Conservation (phyloP, 2,329 filamentous ascomycete species). For the Scytalidium lignicola region DNA sequence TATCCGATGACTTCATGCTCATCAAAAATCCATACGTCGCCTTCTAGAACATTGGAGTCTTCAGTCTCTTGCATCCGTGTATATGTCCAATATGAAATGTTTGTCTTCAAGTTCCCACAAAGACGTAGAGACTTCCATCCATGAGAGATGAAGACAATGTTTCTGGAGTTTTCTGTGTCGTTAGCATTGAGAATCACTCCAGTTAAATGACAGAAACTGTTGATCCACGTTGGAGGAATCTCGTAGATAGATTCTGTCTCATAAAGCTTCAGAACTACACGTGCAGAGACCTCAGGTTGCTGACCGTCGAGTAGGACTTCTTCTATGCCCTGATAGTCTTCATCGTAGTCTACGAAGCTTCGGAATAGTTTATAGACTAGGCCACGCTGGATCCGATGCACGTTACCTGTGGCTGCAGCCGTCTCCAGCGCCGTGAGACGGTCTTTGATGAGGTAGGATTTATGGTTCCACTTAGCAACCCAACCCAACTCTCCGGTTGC, state of each 20-base stretch:
- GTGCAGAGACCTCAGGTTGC: slow-evolving; percentile 37
- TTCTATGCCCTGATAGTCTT: slow-evolving; percentile 48
- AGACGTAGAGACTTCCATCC: slow-evolving; percentile 51
- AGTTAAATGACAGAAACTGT: slow-evolving; percentile 51
- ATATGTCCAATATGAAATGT: slow-evolving; percentile 49
- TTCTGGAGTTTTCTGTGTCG: slow-evolving; percentile 47
- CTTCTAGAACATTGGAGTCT: slow-evolving; percentile 38
- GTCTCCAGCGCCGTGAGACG: slow-evolving; percentile 51
- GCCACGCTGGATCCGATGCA: slow-evolving; percentile 65
- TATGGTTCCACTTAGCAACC: slow-evolving; percentile 60
- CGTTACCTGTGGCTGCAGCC: slow-evolving; percentile 58
- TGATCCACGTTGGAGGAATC: slow-evolving; percentile 51
- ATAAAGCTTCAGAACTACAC: slow-evolving; percentile 42
- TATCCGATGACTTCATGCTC: slow-evolving; percentile 10
- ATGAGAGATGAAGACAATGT: slow-evolving; percentile 53
- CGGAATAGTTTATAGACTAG: slow-evolving; percentile 67
- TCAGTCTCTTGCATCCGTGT: slow-evolving; percentile 48
- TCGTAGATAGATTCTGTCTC: slow-evolving; percentile 43
- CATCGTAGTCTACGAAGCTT: slow-evolving; percentile 49
- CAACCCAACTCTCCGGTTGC: slow-evolving; percentile 53
- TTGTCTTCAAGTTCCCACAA: slow-evolving; percentile 36
- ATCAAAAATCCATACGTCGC: slow-evolving; percentile 51
- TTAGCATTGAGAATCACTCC: slow-evolving; percentile 55
- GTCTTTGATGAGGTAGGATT: slow-evolving; percentile 61
- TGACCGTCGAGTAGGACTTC: slow-evolving; percentile 48